Percentiles rank a stretch among this genome's conserved stretches.
These are phyloP conservation scores for Paxillus ammoniavirescens DNA, from an alignment of 768 basidiomycete species.

Conservation along the genomic window DNA sequence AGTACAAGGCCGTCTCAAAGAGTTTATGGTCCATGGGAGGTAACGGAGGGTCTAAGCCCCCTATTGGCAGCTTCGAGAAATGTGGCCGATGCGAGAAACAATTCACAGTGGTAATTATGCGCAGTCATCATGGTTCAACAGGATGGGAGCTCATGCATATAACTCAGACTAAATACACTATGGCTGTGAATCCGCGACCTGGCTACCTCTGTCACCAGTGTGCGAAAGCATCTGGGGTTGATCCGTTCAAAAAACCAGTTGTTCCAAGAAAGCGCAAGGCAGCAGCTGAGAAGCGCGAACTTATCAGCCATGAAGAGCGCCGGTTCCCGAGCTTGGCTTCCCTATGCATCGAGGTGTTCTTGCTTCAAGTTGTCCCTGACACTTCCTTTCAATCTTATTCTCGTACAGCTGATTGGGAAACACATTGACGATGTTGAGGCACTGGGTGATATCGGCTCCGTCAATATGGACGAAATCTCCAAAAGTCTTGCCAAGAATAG, in stretches of 20 bases:
- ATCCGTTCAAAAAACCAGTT: slow-evolving; percentile 83
- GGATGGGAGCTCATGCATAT: background rate
- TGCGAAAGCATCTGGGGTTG: slow-evolving; percentile 70
- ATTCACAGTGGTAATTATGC: slow-evolving; percentile 78
- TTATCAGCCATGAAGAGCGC: slow-evolving; percentile 68
- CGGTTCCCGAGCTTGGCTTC: slow-evolving; percentile 70
- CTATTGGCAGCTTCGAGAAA: slow-evolving; percentile 73
- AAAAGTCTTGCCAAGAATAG: slow-evolving; percentile 81
- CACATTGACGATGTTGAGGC: slow-evolving; percentile 90
- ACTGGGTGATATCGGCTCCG: slow-evolving; percentile 79
- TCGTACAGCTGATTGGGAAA: slow-evolving; percentile 67
- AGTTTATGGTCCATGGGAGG: slow-evolving; percentile 37
- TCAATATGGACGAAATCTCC: slow-evolving; percentile 84
- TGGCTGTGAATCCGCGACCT: slow-evolving; percentile 63
- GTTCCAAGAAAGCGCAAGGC: slow-evolving; percentile 60
- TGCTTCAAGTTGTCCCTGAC: background rate
- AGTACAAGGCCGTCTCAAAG: slow-evolving; percentile 66
- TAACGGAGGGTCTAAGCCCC: slow-evolving; percentile 46
- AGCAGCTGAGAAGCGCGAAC: slow-evolving; percentile 62
- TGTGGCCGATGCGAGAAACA: slow-evolving; percentile 82
- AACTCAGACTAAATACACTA: slow-evolving; percentile 79
- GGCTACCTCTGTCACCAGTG: slow-evolving; percentile 87
- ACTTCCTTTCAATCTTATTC: background rate
- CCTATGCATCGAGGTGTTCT: slow-evolving; percentile 71
- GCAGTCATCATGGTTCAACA: background rate